phyloP scores from a whole-genome alignment of 495 filamentous ascomycete genomes.

The Penicillium atrosanguineum region DNA sequence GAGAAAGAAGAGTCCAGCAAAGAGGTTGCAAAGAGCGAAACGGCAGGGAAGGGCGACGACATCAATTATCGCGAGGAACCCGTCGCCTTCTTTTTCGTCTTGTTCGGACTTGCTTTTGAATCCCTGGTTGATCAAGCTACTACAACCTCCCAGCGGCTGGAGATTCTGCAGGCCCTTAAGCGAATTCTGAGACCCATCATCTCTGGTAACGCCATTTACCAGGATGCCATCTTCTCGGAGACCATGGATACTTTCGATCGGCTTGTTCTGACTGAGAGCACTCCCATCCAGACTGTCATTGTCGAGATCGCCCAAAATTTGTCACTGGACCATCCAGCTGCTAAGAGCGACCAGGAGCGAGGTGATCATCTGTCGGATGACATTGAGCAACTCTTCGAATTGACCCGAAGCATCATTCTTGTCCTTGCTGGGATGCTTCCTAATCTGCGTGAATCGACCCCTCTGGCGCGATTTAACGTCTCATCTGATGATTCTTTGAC shows the following conservation, averaged over 20 bases:
- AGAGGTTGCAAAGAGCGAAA: constrained; percentile 27
- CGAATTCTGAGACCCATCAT: constrained; percentile 95
- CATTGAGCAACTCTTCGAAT: constrained; percentile 96
- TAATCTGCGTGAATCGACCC: constrained; percentile 74
- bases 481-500: constrained; percentile 74
- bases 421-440: constrained; percentile 85
- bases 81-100: constrained; percentile 97
- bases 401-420: constrained; percentile 91
- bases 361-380: constrained; percentile 84
- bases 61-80: constrained; percentile 99
- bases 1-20: constrained; percentile 49
- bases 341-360: constrained; percentile 64
- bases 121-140: constrained; percentile 80
- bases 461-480: constrained; percentile 60
- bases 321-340: constrained; percentile 86
- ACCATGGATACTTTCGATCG: constrained; percentile 94
- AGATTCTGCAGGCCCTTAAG: constrained; percentile 87
- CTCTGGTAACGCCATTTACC: constrained; percentile 92
- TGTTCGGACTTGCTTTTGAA: constrained; percentile 96
- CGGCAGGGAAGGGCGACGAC: constrained; percentile 59
- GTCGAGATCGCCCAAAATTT: constrained; percentile 89
- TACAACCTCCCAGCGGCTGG: constrained; percentile 76
- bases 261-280: constrained; percentile 84
- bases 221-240: constrained; percentile 93
- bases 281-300: constrained; percentile 87